Evolutionary conservation across 139 green algal species (phyloP), one percentile per base, ranked within the genome.

Genomic region (Raphidocelis subcapitata): DNA sequence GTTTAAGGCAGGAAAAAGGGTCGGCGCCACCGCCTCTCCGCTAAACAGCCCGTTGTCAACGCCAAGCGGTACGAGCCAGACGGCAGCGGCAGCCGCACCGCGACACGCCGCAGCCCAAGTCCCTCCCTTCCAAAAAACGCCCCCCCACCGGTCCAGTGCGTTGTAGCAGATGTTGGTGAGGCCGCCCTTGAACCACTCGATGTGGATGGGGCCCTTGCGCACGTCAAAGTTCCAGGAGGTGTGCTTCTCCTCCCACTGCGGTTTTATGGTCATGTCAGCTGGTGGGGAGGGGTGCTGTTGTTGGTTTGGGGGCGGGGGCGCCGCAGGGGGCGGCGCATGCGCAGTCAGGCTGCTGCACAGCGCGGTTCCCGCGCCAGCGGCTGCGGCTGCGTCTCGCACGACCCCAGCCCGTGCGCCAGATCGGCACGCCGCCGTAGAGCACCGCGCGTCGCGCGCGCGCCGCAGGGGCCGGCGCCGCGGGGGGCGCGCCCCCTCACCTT

Each of bases 91-190:
- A n/a, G n/a, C n/a, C n/a, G n/a, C n/a, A n/a, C n/a, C n/a, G n/a
- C n/a, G n/a, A n/a, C n/a, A n/a, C n/a, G n/a, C n/a, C n/a, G n/a
- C n/a, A n/a, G n/a, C n/a, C n/a, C n/a, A n/a, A n/a, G n/a, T n/a
- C n/a, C n/a, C n/a, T n/a, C n/a, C n/a, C n/a, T n/a, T n/a, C n/a
- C n/a, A n/a, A n/a, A n/a, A n/a, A n/a, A n/a, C n/a, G n/a, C n/a
- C 74, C 35, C 89, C 71, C 73, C 89, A 79, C 52, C 92, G 82
- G 82, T 97, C 92, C 31, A 97, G 79, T 60, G 79, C 85, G 76
- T 97, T 97, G 86, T 97, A 97, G 77, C 76, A 86, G 2, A 96
- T 73, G 76, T 96, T 96, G 36, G 92, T 97, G 28, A 56, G 68
- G 28, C 82, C 90, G 32, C 88, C 89, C 69, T 88, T 84, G 80